phyloP scores from a whole-genome alignment of 228 moss, liverwort and hornwort genomes.

The Sphagnum fallax region DNA sequence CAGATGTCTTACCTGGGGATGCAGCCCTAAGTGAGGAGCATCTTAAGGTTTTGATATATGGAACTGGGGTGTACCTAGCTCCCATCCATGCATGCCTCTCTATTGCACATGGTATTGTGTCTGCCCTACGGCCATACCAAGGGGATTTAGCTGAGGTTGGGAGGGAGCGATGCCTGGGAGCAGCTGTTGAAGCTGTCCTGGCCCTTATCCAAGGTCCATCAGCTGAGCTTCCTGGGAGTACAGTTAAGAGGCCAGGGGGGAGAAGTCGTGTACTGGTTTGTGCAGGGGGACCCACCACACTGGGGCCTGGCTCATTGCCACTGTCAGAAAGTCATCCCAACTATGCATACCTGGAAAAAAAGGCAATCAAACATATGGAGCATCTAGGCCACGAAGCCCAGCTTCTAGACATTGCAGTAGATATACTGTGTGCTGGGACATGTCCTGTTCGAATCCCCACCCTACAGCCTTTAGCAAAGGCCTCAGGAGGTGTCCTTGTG shows the following conservation, averaged over 20 bases:
- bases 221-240: constrained; percentile 68
- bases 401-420: constrained; percentile 76
- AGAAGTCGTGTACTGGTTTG: constrained; percentile 91
- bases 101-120: constrained; percentile 79
- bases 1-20: constrained; percentile 91
- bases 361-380: constrained; percentile 81
- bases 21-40: constrained; percentile 67
- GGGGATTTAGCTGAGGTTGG: constrained; percentile 65
- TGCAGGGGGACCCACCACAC: constrained; percentile 83
- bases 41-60: constrained; percentile 93
- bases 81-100: constrained; percentile 83
- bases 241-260: constrained; percentile 84
- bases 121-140: constrained; percentile 79
- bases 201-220: constrained; percentile 88
- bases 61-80: constrained; percentile 95
- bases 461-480: constrained; percentile 75
- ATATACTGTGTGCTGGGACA: constrained; percentile 90
- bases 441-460: constrained; percentile 88
- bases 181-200: constrained; percentile 82
- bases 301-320: constrained; percentile 79
- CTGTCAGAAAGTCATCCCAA: constrained; percentile 66
- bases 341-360: constrained; percentile 85
- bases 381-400: constrained; percentile 83
- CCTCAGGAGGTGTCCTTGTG: constrained; percentile 80
- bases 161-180: constrained; percentile 86